These are phyloP conservation scores for Gymnopilus dilepis DNA, from an alignment of 768 basidiomycete genomes.

Conservation along the genomic window DNA sequence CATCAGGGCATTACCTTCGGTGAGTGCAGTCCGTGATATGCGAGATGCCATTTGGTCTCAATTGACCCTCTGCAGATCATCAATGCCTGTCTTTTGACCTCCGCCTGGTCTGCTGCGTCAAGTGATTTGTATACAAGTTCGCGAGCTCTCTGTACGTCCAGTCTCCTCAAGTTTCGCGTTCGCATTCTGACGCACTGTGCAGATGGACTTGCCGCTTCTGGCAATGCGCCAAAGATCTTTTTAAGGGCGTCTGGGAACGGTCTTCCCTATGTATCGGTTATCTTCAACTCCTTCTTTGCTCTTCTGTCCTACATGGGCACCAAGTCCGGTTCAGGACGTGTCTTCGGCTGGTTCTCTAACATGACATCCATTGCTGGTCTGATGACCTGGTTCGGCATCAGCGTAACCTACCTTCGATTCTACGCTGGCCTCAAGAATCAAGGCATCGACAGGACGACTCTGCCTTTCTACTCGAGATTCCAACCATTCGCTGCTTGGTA, in stretches of 20 bases:
- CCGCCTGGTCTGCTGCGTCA: constrained; percentile 92
- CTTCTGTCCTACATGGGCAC: constrained; percentile 85
- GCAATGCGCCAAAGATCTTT: constrained; percentile 87
- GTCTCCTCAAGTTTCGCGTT: neutral
- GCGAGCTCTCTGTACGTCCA: constrained; percentile 76
- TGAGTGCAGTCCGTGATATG: constrained; percentile 45
- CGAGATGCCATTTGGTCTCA: neutral
- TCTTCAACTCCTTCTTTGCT: constrained; percentile 71
- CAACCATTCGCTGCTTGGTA: constrained; percentile 82
- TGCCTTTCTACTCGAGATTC: constrained; percentile 72
- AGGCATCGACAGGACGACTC: constrained; percentile 68
- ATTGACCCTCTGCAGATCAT: constrained; percentile 56
- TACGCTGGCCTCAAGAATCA: constrained; percentile 82
- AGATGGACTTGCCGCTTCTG: constrained; percentile 82
- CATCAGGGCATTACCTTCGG: constrained; percentile 84
- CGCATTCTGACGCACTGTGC: neutral
- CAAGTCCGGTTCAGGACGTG: constrained; percentile 64
- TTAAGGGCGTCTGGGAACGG: constrained; percentile 69
- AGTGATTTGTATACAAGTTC: constrained; percentile 91
- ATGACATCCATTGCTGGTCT: constrained; percentile 75
- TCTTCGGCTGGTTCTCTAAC: constrained; percentile 83
- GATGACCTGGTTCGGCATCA: constrained; percentile 84
- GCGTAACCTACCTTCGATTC: constrained; percentile 82
- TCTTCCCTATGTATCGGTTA: constrained; percentile 75
- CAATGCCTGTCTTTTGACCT: constrained; percentile 83